phyloP scores from a whole-genome alignment of 2,329 filamentous ascomycete species.

The Aureobasidium lini region DNA sequence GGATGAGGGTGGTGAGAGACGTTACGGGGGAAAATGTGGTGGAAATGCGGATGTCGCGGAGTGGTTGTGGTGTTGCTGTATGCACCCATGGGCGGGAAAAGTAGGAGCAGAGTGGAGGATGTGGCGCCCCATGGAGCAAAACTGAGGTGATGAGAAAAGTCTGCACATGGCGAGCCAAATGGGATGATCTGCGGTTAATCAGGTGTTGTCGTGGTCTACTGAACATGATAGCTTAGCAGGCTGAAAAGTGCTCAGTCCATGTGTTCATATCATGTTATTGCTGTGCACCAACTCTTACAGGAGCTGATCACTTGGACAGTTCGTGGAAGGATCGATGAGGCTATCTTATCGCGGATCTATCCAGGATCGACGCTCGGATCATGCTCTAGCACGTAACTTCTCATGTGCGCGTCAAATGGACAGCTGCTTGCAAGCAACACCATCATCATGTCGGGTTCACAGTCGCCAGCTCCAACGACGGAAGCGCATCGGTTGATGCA shows the following conservation, averaged over 20 bases:
- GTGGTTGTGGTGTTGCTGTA: neutral
- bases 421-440: neutral
- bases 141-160: neutral
- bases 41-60: conserved; percentile 7
- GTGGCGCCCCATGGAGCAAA: conserved; percentile 4
- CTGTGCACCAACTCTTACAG: no score
- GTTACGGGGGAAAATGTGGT: conserved; percentile 4
- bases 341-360: conserved; percentile 6
- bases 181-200: neutral
- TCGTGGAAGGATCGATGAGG: no score
- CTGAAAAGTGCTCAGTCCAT: neutral
- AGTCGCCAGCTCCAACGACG: neutral
- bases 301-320: neutral
- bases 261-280: neutral
- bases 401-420: neutral
- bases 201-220: neutral
- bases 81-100: neutral
- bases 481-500: conserved; percentile 32
- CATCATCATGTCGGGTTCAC: neutral
- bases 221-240: neutral
- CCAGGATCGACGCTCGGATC: neutral
- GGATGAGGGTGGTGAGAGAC: conserved; percentile 4
- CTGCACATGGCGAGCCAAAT: neutral
- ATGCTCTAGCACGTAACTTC: neutral
- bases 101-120: neutral